phyloP scores from a whole-genome alignment of 306 rosid genomes.

The Lathyrus tuberosus region DNA sequence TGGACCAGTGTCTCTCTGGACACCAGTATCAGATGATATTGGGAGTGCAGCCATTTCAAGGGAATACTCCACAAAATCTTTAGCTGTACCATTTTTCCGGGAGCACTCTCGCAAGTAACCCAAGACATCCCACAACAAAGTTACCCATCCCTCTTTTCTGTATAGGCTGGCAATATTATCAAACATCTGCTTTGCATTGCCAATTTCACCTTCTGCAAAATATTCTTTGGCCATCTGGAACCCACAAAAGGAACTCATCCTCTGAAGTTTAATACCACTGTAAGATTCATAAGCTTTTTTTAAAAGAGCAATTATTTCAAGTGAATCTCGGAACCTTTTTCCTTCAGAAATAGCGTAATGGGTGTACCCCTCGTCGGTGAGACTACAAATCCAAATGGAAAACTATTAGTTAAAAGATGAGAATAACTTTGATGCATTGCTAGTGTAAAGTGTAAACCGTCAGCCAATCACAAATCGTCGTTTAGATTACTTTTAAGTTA shows the following conservation, averaged over 20 bases:
- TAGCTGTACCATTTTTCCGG: constrained; percentile 57
- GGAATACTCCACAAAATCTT: constrained; percentile 88
- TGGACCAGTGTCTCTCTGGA: constrained; percentile 71
- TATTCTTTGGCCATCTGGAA: constrained; percentile 87
- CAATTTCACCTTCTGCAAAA: constrained; percentile 68
- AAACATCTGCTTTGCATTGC: constrained; percentile 67
- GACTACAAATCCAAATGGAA: constrained; percentile 60
- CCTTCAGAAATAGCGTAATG: constrained; percentile 73
- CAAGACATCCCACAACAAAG: constrained; percentile 90
- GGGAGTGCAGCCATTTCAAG: constrained; percentile 97
- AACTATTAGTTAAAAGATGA: constrained; percentile 34
- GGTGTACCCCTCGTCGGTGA: constrained; percentile 80
- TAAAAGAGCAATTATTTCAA: constrained; percentile 80
- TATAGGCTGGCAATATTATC: constrained; percentile 74
- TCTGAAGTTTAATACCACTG: constrained; percentile 57
- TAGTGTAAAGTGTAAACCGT: too few species aligned
- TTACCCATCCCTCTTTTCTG: constrained; percentile 95
- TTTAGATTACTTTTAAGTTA: too few species aligned
- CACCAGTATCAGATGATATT: constrained; percentile 59
- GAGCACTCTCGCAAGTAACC: constrained; percentile 91
- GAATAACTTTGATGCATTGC: too few species aligned
- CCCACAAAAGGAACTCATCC: constrained; percentile 81
- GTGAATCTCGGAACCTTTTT: constrained; percentile 81
- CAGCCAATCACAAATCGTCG: too few species aligned
- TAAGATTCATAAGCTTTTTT: constrained; percentile 81